Conservation (phyloP, 768 basidiomycete genomes). For the Tricholoma terreum region DNA sequence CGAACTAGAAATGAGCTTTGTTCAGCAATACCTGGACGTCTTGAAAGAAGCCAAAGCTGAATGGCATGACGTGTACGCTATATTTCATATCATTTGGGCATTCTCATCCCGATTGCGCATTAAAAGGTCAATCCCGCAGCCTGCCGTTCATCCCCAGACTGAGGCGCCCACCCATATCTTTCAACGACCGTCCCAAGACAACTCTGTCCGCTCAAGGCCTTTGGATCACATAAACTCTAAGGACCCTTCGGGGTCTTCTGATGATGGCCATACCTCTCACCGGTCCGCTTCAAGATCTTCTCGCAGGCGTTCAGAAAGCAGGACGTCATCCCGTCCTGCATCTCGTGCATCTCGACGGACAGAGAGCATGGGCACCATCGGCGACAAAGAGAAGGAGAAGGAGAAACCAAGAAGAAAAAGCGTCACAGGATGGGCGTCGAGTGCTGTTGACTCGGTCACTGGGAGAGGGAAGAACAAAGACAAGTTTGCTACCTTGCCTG, state of each 20-base stretch:
- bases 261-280: slow-evolving; percentile 31
- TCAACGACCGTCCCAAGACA: slow-evolving; percentile 4
- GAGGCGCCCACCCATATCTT: slow-evolving; percentile 14
- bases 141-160: slow-evolving; percentile 11
- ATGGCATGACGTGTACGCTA: slow-evolving; percentile 65
- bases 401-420: slow-evolving; percentile 42
- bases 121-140: slow-evolving; percentile 6
- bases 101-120: background rate
- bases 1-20: slow-evolving; percentile 71
- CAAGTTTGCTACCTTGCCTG: slow-evolving; percentile 50
- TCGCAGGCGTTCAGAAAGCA: slow-evolving; percentile 19
- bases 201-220: slow-evolving; percentile 9
- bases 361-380: slow-evolving; percentile 48
- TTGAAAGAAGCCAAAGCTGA: slow-evolving; percentile 63
- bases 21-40: slow-evolving; percentile 68
- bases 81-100: background rate
- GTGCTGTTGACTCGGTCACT: slow-evolving; percentile 58
- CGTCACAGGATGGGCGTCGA: slow-evolving; percentile 66
- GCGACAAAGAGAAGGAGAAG: slow-evolving; percentile 32
- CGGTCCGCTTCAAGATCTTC: slow-evolving; percentile 40
- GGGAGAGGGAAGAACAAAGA: slow-evolving; percentile 52
- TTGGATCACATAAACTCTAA: slow-evolving; percentile 16
- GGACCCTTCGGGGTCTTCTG: slow-evolving; percentile 30
- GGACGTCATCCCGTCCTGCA: slow-evolving; percentile 47
- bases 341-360: slow-evolving; percentile 65